phyloP scores from a whole-genome alignment of 768 basidiomycete genomes.

The Erythrobasidium yunnanense region DNA sequence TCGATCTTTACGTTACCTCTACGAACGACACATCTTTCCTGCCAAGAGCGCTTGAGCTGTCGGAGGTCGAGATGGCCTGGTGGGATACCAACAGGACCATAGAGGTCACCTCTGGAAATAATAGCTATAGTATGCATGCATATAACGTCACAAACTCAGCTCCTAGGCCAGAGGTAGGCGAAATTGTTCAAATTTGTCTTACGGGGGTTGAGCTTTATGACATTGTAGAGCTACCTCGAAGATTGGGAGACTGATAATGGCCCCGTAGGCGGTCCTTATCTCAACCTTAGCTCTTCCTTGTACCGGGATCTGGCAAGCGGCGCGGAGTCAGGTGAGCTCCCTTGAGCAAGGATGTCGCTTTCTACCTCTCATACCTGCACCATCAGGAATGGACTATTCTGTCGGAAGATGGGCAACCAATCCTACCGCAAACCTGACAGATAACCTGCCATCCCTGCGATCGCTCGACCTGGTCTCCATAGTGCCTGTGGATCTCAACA shows the following conservation, averaged over 20 bases:
- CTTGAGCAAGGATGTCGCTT: no score
- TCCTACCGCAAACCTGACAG: conserved; percentile 44
- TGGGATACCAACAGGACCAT: conserved; percentile 64
- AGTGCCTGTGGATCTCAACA: conserved; percentile 69
- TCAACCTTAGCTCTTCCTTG: conserved; percentile 57
- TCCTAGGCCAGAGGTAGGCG: conserved; percentile 64
- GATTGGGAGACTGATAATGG: conserved; percentile 68
- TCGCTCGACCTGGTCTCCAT: conserved; percentile 60
- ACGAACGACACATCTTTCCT: conserved; percentile 68
- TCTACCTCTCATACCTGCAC: no score
- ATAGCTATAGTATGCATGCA: conserved; percentile 56
- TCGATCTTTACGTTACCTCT: conserved; percentile 64
- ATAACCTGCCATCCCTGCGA: conserved; percentile 53
- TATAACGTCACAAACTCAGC: conserved; percentile 73
- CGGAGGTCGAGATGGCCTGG: conserved; percentile 76
- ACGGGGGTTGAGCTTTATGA: neutral
- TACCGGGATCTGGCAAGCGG: conserved; percentile 80
- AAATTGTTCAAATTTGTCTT: neutral
- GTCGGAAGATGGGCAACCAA: conserved; percentile 43
- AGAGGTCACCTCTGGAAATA: conserved; percentile 39
- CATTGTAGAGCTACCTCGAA: conserved; percentile 46
- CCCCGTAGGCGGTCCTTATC: conserved; percentile 44
- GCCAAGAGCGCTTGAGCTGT: conserved; percentile 65
- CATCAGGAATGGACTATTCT: neutral
- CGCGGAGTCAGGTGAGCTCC: conserved; percentile 53